Base-by-base conservation (phyloP, 495 filamentous ascomycete species). In the Clohesyomyces aquaticus region DNA sequence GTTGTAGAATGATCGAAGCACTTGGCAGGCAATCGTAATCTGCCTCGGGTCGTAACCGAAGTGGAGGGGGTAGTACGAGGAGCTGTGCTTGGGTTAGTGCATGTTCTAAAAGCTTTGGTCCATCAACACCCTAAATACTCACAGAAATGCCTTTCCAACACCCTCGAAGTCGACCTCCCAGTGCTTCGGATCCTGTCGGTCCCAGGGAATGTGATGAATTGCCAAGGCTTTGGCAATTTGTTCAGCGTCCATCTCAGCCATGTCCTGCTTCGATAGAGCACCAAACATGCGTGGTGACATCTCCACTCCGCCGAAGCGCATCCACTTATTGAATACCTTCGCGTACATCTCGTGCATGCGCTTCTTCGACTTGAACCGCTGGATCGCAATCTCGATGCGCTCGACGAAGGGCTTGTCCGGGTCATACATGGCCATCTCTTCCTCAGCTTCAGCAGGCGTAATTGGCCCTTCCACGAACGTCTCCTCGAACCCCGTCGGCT, bases 1-100 rank as follows among this genome's bases (percentile, higher is more conserved):
- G 66, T 91, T 91, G 59, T 96, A 82, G 74, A 97, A 96, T 74
- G 94, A 96, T 52, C 82, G 82, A 48, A 97, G 79, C 3, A 94
- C 83, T 16, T 78, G 76, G 14, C 83, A 81, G 12, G 77, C 79
- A 18, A 79, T 59, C 51, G 82, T 79, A 58, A 90, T 72, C 46
- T 77, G 74, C 0, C 78, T 16, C 2, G 45, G 46, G 2, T 51
- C 19, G 50, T 72, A 53, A 80, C 76, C n/a, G 70, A 79, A 82
- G 48, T 70, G 68, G 3, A 59, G 61, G 4, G 80, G 77, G 63
- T 80, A 79, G 66, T 76, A 78, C 8, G 80, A 85, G 14, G 73
- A 74, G 22, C 73, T 75, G 26, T 3, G 28, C n/a, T 12, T 47
- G 1, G 23, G 32, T 60, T 41, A 66, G 41, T 10, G 26, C 23